These are phyloP conservation scores for Talaromyces sp. DNA, from an alignment of 2,329 filamentous ascomycete genomes.

Conservation along the genomic window DNA sequence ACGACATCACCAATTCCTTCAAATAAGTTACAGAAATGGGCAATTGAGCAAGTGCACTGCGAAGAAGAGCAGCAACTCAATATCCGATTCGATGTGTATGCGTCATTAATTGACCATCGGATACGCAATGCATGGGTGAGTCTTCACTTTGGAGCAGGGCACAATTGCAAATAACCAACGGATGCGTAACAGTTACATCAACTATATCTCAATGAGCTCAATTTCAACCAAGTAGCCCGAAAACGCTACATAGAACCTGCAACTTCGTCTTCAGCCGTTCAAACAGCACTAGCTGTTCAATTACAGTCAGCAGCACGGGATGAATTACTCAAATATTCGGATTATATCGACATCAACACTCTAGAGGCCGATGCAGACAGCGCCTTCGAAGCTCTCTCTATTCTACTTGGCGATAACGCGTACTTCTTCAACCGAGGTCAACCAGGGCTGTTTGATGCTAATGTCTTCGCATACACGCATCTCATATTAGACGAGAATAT, in stretches of 20 bases:
- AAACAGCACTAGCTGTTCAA: constrained; percentile 59
- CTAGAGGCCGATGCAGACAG: constrained; percentile 59
- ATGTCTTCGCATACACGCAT: constrained; percentile 85
- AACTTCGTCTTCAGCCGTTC: constrained; percentile 60
- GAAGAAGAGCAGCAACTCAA: constrained; percentile 51
- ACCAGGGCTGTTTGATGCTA: constrained; percentile 79
- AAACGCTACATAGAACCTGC: constrained; percentile 67
- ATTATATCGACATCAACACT: constrained; percentile 53
- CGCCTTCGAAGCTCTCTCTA: constrained; percentile 61
- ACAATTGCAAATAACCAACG: constrained; percentile 7
- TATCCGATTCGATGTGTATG: constrained; percentile 67
- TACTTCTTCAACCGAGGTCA: constrained; percentile 58
- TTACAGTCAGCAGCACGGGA: constrained; percentile 68
- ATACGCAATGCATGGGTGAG: constrained; percentile 82
- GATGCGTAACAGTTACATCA: constrained; percentile 61
- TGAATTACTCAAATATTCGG: constrained; percentile 64
- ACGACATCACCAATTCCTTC: constrained; percentile 53
- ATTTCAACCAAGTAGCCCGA: constrained; percentile 62
- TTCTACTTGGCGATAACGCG: constrained; percentile 53
- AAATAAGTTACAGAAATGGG: constrained; percentile 67
- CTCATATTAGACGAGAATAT: constrained; percentile 65
- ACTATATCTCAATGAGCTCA: constrained; percentile 70
- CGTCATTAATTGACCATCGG: constrained; percentile 68
- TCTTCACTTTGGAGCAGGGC: constrained; percentile 15
- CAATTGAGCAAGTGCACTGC: constrained; percentile 49